phyloP scores from a whole-genome alignment of 768 basidiomycete genomes.

The Polyporus arcularius region DNA sequence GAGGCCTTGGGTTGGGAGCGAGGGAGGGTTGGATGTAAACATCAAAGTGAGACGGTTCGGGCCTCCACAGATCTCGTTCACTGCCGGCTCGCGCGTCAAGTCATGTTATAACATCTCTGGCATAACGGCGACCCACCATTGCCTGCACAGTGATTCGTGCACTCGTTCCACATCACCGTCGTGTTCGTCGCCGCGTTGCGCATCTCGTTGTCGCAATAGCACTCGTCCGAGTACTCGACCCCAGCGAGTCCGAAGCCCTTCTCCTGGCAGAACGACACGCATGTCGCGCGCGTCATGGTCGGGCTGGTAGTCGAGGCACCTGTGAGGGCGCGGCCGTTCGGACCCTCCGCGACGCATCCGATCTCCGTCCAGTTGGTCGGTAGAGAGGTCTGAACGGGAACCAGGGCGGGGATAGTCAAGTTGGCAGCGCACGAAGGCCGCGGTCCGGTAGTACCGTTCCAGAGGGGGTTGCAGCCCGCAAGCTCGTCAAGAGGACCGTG shows the following conservation, averaged over 20 bases:
- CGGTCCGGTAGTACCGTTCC: constrained; percentile 11
- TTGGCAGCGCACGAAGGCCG: constrained; percentile 8
- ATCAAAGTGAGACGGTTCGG: constrained; percentile 21
- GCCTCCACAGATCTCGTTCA: constrained; percentile 27
- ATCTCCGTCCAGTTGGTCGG: constrained; percentile 22
- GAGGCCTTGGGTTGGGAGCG: neutral
- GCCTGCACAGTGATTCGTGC: constrained; percentile 24
- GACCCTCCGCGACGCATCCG: constrained; percentile 29
- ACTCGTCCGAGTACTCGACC: constrained; percentile 29
- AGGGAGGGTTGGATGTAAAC: constrained; percentile 11
- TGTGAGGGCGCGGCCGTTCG: constrained; percentile 27
- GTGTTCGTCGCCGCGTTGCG: constrained; percentile 24
- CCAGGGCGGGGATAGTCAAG: constrained; percentile 9
- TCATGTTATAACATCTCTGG: too few species aligned
- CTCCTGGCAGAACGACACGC: constrained; percentile 25
- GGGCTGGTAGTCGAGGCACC: constrained; percentile 20
- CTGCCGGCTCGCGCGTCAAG: too few species aligned
- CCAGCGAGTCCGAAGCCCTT: constrained; percentile 29
- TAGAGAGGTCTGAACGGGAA: constrained; percentile 15
- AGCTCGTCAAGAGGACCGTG: constrained; percentile 14
- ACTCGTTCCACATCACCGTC: constrained; percentile 21
- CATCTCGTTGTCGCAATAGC: constrained; percentile 29
- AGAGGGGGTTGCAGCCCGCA: constrained; percentile 27
- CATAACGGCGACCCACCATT: constrained; percentile 17
- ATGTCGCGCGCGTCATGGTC: constrained; percentile 25